These are phyloP conservation scores for Venustampulla echinocandica DNA, from an alignment of 495 filamentous ascomycete genomes.

Conservation along the genomic window DNA sequence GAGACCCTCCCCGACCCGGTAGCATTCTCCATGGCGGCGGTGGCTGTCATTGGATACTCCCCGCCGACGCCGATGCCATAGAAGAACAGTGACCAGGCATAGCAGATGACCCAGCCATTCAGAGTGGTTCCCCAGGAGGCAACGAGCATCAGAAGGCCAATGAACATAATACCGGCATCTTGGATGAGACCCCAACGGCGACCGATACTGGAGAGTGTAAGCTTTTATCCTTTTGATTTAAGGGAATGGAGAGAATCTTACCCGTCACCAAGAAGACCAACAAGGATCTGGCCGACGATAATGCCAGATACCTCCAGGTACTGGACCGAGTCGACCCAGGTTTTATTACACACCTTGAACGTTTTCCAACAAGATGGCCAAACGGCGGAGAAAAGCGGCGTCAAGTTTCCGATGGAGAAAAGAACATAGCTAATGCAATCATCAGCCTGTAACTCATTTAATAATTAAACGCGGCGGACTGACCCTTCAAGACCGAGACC, in stretches of 20 bases:
- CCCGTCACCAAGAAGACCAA: slow-evolving; percentile 48
- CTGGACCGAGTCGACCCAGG: slow-evolving; percentile 68
- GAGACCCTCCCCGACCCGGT: slow-evolving; percentile 77
- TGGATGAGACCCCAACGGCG: slow-evolving; percentile 89
- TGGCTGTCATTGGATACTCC: slow-evolving; percentile 92
- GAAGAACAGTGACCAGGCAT: slow-evolving; percentile 82
- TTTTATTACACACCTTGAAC: slow-evolving; percentile 51
- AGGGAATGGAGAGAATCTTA: slow-evolving; percentile 2
- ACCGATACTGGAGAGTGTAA: slow-evolving; percentile 51
- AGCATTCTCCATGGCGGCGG: slow-evolving; percentile 89
- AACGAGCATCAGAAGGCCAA: slow-evolving; percentile 79
- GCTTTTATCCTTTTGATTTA: neutral
- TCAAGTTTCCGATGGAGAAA: slow-evolving; percentile 87
- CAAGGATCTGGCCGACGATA: slow-evolving; percentile 73
- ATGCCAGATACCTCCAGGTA: slow-evolving; percentile 86
- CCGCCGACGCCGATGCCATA: slow-evolving; percentile 88
- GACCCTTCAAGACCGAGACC: slow-evolving; percentile 81
- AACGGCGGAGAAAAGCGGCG: slow-evolving; percentile 59
- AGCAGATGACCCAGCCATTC: slow-evolving; percentile 89
- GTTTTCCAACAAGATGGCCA: slow-evolving; percentile 69
- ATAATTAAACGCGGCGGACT: neutral
- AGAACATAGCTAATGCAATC: slow-evolving; percentile 59
- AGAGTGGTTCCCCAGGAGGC: slow-evolving; percentile 75
- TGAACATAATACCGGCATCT: slow-evolving; percentile 86
- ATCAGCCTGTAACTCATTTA: too few relatives aligned